These are phyloP conservation scores for Fusarium sublunatum DNA, from an alignment of 2,329 filamentous ascomycete genomes.

Conservation along the genomic window DNA sequence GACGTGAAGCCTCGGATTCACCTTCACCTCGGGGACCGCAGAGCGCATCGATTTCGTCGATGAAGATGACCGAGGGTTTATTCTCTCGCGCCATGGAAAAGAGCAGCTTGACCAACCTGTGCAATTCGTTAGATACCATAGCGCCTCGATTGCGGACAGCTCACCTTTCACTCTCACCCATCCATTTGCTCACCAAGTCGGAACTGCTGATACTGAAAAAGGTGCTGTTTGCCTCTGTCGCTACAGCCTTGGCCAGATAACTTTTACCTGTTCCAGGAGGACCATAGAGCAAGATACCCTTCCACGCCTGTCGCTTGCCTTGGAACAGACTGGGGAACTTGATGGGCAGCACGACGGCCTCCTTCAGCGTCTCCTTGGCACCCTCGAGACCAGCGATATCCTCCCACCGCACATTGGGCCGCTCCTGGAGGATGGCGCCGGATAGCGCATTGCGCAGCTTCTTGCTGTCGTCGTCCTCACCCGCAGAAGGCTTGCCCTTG, in stretches of 20 bases:
- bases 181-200: conserved; percentile 98
- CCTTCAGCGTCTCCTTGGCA: conserved; percentile 96
- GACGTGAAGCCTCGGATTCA: conserved; percentile 94
- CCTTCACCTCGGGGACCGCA: conserved; percentile 93
- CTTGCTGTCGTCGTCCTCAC: conserved; percentile 89
- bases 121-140: conserved; percentile 35
- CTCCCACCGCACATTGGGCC: conserved; percentile 97
- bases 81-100: conserved; percentile 99
- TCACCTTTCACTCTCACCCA: conserved; percentile 98
- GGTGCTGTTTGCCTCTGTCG: conserved; percentile 97
- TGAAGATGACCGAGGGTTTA: conserved; percentile 98
- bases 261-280: conserved; percentile 98
- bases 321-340: conserved; percentile 98
- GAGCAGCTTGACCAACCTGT: conserved; percentile 90
- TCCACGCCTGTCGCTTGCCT: conserved; percentile 97
- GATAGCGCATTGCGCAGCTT: conserved; percentile 91
- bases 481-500: conserved; percentile 66
- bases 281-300: conserved; percentile 94
- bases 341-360: conserved; percentile 96
- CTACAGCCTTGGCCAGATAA: conserved; percentile 96
- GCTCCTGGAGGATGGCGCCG: conserved; percentile 92
- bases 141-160: conserved; percentile 16
- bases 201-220: conserved; percentile 99
- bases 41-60: conserved; percentile 96
- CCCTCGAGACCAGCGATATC: conserved; percentile 94